Base-by-base conservation (phyloP, 1,139 yeast species). In the Pichia terricola region DNA sequence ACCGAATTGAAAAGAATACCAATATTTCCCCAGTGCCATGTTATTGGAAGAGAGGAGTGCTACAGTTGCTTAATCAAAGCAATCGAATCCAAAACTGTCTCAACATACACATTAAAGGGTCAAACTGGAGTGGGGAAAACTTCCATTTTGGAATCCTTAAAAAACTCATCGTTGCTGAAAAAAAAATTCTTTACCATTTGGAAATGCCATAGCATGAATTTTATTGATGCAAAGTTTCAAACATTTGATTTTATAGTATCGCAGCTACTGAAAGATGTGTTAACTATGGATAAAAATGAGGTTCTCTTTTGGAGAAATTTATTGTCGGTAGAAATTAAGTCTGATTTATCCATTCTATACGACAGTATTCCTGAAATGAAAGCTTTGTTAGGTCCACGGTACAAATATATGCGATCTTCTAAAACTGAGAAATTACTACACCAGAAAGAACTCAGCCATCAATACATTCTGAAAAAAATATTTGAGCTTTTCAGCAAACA, bases 51-150 rank as follows among this genome's bases (percentile, higher is more conserved):
- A 39, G 63, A 60, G 3, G 53, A 62, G 2, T 66, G 64, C 26
- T 53, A 65, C 41, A 50, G 59, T 4, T 47, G 52, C 25, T 54
- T 69, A 6, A 58, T 58, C 31, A 54, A 60, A 2, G 50, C 55
- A 3, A 63, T 65, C 46, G 61, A 65, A 40, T 46, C 53, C 39
- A 47, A 63, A 56, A 49, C 59, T 55, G 50, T 63, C 11, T 64
- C 66, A 46, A 49, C 67, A 16, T 51, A 71, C 2, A 53, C 73
- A 11, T 56, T 75, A 8, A 52, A 62, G 2, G 80, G 80, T 5
- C 65, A 62, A n/a, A 53, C 69, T 0, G 81, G 80, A 0, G 56
- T 65, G 4, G 81, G 80, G 4, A 74, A 73, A 54, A 63, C 77
- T 0, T 58, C 72, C 4, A 51, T 75, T 5, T 55, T 75, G n/a